Evolutionary conservation across 495 filamentous ascomycete species (phyloP).

Genomic region (Lasiosphaeriaceae sp.): DNA sequence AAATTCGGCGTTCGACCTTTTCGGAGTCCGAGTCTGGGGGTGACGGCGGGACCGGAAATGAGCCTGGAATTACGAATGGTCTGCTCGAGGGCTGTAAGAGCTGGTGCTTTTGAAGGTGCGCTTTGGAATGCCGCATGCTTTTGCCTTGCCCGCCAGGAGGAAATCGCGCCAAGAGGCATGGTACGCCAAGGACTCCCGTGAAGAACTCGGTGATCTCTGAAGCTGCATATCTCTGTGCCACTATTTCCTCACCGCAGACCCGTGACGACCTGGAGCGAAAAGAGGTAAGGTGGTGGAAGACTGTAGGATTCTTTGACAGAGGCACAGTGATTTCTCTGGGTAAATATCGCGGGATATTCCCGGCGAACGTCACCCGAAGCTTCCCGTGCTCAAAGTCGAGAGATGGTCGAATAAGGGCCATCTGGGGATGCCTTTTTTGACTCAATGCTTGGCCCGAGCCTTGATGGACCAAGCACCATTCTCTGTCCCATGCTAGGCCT

Average conservation of each 20-base stretch:
- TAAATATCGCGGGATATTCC: slow-evolving; percentile 27
- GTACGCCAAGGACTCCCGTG: slow-evolving; percentile 64
- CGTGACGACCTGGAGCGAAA: slow-evolving; percentile 46
- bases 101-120: slow-evolving; percentile 56
- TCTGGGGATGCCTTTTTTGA: slow-evolving; percentile 77
- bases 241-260: slow-evolving; percentile 77
- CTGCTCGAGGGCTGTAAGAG: slow-evolving; percentile 20
- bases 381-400: slow-evolving; percentile 57
- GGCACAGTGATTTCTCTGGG: slow-evolving; percentile 56
- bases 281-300: slow-evolving; percentile 36
- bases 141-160: slow-evolving; percentile 55
- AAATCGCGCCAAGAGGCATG: slow-evolving; percentile 77
- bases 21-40: slow-evolving; percentile 47
- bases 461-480: slow-evolving; percentile 88
- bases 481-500: slow-evolving; percentile 85
- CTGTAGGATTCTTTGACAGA: slow-evolving; percentile 55
- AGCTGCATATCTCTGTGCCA: slow-evolving; percentile 63
- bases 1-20: slow-evolving; percentile 51
- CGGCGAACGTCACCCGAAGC: slow-evolving; percentile 50
- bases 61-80: slow-evolving; percentile 42
- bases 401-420: slow-evolving; percentile 71
- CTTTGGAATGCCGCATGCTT: slow-evolving; percentile 60
- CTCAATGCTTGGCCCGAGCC: slow-evolving; percentile 73
- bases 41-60: slow-evolving; percentile 49
- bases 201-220: slow-evolving; percentile 67